Percentiles rank a stretch among this genome's conserved stretches.
Conservation (phyloP, 2,329 filamentous ascomycete genomes). For the Magnaporthiopsis incrustans region DNA sequence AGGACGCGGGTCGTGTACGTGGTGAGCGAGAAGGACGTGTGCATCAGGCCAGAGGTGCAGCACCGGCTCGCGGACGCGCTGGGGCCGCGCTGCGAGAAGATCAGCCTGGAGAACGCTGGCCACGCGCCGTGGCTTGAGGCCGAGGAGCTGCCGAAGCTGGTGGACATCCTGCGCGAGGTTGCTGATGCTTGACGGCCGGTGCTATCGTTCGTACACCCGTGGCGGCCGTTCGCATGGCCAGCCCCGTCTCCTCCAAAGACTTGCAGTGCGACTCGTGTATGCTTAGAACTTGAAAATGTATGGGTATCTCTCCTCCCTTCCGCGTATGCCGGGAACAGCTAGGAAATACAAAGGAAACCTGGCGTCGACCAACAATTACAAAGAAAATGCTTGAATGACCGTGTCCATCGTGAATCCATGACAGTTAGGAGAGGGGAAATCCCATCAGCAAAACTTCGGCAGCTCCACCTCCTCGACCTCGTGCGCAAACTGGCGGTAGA, state of each 20-base stretch:
- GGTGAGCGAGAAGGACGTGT: conserved; percentile 4
- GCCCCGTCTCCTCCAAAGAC: no score
- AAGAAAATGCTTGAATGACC: no score
- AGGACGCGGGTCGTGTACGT: conserved; percentile 4
- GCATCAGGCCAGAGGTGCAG: neutral
- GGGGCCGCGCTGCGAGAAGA: neutral
- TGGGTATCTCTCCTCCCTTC: neutral
- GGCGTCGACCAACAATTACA: neutral
- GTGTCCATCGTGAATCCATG: neutral
- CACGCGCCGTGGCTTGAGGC: neutral
- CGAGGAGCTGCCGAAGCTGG: neutral
- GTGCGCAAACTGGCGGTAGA: neutral
- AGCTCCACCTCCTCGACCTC: neutral
- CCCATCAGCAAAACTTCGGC: neutral
- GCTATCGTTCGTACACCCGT: no score
- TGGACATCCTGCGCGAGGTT: neutral
- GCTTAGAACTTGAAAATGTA: neutral
- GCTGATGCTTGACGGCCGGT: neutral
- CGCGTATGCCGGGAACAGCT: neutral
- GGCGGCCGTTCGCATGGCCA: no score
- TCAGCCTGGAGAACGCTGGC: neutral
- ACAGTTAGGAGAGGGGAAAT: neutral
- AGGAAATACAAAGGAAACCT: neutral
- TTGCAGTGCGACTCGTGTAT: no score
- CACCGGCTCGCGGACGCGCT: neutral